phyloP scores from a whole-genome alignment of 345 rosid genomes.

The Jatropha curcas region DNA sequence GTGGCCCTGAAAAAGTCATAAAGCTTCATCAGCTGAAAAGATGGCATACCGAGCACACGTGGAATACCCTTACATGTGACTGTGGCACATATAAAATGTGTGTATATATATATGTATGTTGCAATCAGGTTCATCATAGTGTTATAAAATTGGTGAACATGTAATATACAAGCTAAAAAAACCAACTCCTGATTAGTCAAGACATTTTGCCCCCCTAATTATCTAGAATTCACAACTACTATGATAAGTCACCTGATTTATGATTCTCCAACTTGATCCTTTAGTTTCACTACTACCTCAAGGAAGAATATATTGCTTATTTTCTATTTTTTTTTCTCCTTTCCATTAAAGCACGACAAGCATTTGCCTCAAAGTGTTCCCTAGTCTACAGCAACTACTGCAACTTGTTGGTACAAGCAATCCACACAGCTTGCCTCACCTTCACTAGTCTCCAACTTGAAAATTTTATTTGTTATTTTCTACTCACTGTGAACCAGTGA shows the following conservation, averaged over 20 bases:
- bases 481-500: neutral
- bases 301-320: neutral
- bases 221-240: neutral
- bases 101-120: no score
- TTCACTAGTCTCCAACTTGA: neutral
- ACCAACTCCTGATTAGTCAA: no score
- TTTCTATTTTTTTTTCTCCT: neutral
- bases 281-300: neutral
- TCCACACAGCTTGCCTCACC: neutral
- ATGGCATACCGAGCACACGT: constrained; percentile 2
- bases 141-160: neutral
- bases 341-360: neutral
- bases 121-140: neutral
- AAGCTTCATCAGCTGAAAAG: constrained; percentile 24
- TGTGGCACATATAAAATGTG: no score
- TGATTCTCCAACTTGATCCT: neutral
- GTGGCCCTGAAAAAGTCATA: constrained; percentile 45
- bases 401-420: neutral
- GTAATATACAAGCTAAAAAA: neutral
- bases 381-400: neutral
- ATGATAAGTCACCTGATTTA: neutral
- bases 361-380: neutral
- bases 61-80: neutral
- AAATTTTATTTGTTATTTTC: neutral
- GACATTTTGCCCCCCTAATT: neutral